phyloP scores from a whole-genome alignment of 176 grass and related monocot genomes.

The Tillandsia leiboldiana region DNA sequence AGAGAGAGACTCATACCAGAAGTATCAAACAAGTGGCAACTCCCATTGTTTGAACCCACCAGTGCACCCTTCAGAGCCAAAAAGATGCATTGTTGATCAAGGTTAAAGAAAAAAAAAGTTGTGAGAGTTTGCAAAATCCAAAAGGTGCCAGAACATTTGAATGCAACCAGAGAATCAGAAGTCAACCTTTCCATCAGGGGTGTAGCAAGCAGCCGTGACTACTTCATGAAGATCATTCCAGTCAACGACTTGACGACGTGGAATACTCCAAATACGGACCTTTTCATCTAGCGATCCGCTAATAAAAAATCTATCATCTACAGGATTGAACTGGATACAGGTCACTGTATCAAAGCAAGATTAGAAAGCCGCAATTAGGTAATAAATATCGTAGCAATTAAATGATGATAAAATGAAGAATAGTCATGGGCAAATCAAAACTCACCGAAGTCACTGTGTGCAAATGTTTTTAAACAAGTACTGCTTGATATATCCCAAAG shows the following conservation, averaged over 20 bases:
- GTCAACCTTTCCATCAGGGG: slow-evolving; percentile 76
- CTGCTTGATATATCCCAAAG: slow-evolving; percentile 69
- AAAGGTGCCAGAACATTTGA: not conserved
- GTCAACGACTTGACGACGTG: slow-evolving; percentile 85
- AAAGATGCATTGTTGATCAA: not conserved
- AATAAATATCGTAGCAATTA: slow-evolving; percentile 7
- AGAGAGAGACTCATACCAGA: slow-evolving; percentile 47
- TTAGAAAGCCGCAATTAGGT: not conserved
- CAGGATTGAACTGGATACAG: slow-evolving; percentile 98
- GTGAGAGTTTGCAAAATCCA: not conserved
- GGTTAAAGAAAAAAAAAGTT: not conserved
- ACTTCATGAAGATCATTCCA: slow-evolving; percentile 99
- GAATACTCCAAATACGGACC: slow-evolving; percentile 94
- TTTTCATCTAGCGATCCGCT: slow-evolving; percentile 98
- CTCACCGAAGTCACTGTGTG: slow-evolving; percentile 94
- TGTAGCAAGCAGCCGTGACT: slow-evolving; percentile 89
- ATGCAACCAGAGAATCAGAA: not conserved
- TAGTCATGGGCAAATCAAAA: slow-evolving; percentile 14
- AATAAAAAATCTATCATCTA: slow-evolving; percentile 91
- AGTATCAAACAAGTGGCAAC: slow-evolving; percentile 93
- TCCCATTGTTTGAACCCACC: slow-evolving; percentile 88
- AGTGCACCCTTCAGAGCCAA: slow-evolving; percentile 73
- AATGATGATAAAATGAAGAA: not conserved
- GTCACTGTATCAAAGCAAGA: slow-evolving; percentile 30
- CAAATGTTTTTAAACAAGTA: slow-evolving; percentile 93